A percentile compares a stretch with the other conserved stretches of the same genome.
phyloP scores from a whole-genome alignment of 352 stramenopile species.

The Phytophthora rubi region DNA sequence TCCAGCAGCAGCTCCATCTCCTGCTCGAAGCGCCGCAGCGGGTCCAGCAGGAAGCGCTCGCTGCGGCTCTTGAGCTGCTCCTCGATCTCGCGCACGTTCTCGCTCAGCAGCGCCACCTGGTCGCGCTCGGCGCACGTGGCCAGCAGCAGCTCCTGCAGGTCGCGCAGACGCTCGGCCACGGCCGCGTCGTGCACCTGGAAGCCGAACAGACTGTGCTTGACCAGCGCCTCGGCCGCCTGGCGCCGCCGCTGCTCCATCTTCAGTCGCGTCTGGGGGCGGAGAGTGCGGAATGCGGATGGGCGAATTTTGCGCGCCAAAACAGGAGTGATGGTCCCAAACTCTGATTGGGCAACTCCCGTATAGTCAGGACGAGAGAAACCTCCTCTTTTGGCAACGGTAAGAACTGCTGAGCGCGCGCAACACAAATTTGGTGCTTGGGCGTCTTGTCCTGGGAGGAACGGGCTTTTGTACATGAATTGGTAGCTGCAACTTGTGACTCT shows the following conservation, averaged over 20 bases:
- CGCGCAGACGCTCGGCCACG: slow-evolving; percentile 44
- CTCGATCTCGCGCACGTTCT: slow-evolving; percentile 61
- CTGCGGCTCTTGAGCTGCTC: slow-evolving; percentile 43
- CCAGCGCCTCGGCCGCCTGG: slow-evolving; percentile 26
- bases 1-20: slow-evolving; percentile 71
- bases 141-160: slow-evolving; percentile 60
- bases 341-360: neutral
- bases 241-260: slow-evolving; percentile 39
- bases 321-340: slow-evolving; percentile 23
- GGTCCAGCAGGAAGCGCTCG: slow-evolving; percentile 62
- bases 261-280: neutral
- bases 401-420: neutral
- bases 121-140: slow-evolving; percentile 49
- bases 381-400: neutral
- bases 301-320: slow-evolving; percentile 19
- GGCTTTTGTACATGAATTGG: neutral
- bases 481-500: neutral
- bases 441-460: neutral
- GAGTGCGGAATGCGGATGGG: slow-evolving; percentile 21
- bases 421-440: neutral
- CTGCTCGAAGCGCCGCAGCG: slow-evolving; percentile 67
- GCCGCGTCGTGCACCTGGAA: slow-evolving; percentile 63
- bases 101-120: slow-evolving; percentile 55
- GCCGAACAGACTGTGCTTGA: slow-evolving; percentile 62
- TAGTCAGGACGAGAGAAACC: neutral